These are phyloP conservation scores for Sutorius australiensis DNA, from an alignment of 768 basidiomycete genomes.

Conservation along the genomic window DNA sequence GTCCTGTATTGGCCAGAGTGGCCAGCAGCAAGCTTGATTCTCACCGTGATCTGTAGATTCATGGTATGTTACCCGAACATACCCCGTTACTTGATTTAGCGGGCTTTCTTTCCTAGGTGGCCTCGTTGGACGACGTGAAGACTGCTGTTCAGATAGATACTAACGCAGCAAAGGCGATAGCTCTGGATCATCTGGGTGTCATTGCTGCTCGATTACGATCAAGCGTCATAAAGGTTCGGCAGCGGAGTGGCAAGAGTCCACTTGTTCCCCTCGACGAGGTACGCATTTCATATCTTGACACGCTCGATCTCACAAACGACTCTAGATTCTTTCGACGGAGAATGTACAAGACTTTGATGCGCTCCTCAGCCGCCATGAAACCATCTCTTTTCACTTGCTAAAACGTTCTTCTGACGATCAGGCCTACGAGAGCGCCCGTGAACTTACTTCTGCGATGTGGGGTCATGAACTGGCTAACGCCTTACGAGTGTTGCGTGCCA, in stretches of 20 bases:
- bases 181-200: slow-evolving; percentile 90
- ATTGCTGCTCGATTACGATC: slow-evolving; percentile 80
- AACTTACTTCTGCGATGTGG: slow-evolving; percentile 73
- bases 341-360: slow-evolving; percentile 52
- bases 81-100: neutral
- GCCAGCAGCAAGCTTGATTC: slow-evolving; percentile 84
- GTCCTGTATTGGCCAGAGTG: slow-evolving; percentile 96
- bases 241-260: slow-evolving; percentile 32
- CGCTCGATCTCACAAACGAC: neutral
- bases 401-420: slow-evolving; percentile 77
- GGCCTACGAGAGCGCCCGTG: slow-evolving; percentile 83
- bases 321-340: slow-evolving; percentile 50
- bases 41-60: slow-evolving; percentile 76
- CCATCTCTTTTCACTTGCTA: slow-evolving; percentile 61
- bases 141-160: slow-evolving; percentile 59
- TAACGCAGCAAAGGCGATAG: slow-evolving; percentile 84
- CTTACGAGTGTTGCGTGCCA: slow-evolving; percentile 53
- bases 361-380: slow-evolving; percentile 59
- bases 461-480: slow-evolving; percentile 79
- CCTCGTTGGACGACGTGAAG: slow-evolving; percentile 80
- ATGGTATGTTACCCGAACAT: slow-evolving; percentile 54
- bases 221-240: slow-evolving; percentile 41
- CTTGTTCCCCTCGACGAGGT: slow-evolving; percentile 75
- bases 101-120: slow-evolving; percentile 46
- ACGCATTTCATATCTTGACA: neutral